Evolutionary conservation across 305 asterid genomes (phyloP).

Genomic region (Withania somnifera): DNA sequence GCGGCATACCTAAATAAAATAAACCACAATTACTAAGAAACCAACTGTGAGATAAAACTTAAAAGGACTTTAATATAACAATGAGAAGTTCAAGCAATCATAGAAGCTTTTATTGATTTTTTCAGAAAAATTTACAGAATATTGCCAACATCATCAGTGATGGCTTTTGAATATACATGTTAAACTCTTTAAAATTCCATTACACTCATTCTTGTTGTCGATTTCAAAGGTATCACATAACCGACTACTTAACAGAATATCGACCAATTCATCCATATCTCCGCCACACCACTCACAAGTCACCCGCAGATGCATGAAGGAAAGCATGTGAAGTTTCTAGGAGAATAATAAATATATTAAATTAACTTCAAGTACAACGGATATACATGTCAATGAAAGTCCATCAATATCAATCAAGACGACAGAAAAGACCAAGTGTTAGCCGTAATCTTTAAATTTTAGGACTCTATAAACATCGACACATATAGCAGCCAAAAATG

Average conservation of each 20-base stretch:
- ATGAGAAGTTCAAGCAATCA: not conserved
- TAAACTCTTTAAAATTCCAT: not conserved
- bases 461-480: not conserved
- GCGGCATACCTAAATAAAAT: constrained; percentile 45
- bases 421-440: not conserved
- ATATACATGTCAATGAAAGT: not conserved
- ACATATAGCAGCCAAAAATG: not conserved
- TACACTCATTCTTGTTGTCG: not conserved
- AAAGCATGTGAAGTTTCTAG: not conserved
- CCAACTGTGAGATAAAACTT: not conserved
- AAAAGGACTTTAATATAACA: not conserved
- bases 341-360: not conserved
- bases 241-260: not conserved
- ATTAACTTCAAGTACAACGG: not conserved
- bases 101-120: not conserved
- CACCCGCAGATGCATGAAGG: not conserved
- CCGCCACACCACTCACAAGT: not conserved
- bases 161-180: not conserved
- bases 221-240: not conserved
- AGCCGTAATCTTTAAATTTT: not conserved
- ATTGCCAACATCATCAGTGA: not conserved
- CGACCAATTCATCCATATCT: not conserved
- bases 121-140: not conserved
- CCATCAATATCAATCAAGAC: not conserved
- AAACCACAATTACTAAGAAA: not conserved